Evolutionary conservation across 1,284 basidiomycete species (phyloP).

Genomic region (Meira miltonrushii): DNA sequence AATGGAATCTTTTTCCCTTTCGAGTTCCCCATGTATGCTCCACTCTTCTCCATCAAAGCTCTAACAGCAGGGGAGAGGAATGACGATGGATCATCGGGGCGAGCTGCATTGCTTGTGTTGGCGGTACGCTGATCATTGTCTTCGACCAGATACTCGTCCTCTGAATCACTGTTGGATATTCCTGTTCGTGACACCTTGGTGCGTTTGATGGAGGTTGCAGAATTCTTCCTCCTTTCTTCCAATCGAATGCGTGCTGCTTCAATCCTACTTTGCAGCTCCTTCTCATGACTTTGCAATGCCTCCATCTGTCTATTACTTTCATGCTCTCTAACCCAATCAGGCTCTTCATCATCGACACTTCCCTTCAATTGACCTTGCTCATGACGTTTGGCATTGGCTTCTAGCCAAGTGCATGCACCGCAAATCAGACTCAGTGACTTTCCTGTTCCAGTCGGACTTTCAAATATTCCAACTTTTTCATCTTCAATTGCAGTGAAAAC

Average conservation of each 20-base stretch:
- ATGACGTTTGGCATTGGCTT: constrained; percentile 36
- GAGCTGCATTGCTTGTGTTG: not conserved
- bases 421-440: constrained; percentile 55
- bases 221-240: not conserved
- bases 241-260: constrained; percentile 11
- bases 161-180: constrained; percentile 3
- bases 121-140: not conserved
- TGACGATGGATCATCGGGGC: constrained; percentile 39
- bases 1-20: not conserved
- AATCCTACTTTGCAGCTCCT: constrained; percentile 48
- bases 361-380: constrained; percentile 16
- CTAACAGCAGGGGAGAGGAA: constrained; percentile 69
- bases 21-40: constrained; percentile 31
- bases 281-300: constrained; percentile 42
- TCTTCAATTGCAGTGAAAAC: constrained; percentile 75
- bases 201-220: not conserved
- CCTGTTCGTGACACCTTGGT: constrained; percentile 9
- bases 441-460: constrained; percentile 57
- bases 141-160: not conserved
- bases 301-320: constrained; percentile 44
- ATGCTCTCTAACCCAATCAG: constrained; percentile 54
- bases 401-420: constrained; percentile 52
- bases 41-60: constrained; percentile 64
- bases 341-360: constrained; percentile 35
- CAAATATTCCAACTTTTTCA: constrained; percentile 66